phyloP scores from a whole-genome alignment of 208 protist species.

The Acanthamoeba lenticulata region DNA sequence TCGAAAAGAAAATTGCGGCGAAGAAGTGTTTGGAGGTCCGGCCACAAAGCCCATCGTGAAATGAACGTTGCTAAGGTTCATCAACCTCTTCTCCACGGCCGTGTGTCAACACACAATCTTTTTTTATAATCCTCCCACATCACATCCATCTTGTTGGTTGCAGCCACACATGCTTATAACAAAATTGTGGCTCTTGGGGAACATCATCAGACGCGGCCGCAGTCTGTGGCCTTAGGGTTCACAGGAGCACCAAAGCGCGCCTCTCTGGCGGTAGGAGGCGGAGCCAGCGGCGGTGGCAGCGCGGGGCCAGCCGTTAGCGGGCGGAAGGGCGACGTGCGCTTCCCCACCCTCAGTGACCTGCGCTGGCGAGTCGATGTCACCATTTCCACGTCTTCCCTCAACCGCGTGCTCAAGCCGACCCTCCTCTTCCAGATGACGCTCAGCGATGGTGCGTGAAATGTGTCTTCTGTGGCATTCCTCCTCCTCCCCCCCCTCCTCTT shows the following conservation, averaged over 20 bases:
- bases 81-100: too few species aligned
- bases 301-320: neutral
- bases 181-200: neutral
- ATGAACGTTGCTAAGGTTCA: too few species aligned
- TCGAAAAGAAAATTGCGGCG: too few species aligned
- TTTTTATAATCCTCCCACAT: too few species aligned
- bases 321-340: conserved; percentile 34
- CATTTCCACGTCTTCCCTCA: conserved; percentile 69
- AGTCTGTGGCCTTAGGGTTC: neutral
- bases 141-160: too few species aligned
- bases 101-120: too few species aligned
- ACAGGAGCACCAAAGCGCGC: neutral
- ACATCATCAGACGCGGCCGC: neutral
- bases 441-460: conserved; percentile 35
- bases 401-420: conserved; percentile 62
- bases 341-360: conserved; percentile 67
- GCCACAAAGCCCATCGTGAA: too few species aligned
- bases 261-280: neutral
- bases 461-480: too few species aligned
- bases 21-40: too few species aligned
- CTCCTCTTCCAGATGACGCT: conserved; percentile 63
- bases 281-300: too few species aligned
- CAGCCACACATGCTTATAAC: too few species aligned
- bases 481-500: too few species aligned
- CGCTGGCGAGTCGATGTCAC: conserved; percentile 74